Base-by-base conservation (phyloP, 441 rosid genomes). In the Euphorbia schlechtendalii region DNA sequence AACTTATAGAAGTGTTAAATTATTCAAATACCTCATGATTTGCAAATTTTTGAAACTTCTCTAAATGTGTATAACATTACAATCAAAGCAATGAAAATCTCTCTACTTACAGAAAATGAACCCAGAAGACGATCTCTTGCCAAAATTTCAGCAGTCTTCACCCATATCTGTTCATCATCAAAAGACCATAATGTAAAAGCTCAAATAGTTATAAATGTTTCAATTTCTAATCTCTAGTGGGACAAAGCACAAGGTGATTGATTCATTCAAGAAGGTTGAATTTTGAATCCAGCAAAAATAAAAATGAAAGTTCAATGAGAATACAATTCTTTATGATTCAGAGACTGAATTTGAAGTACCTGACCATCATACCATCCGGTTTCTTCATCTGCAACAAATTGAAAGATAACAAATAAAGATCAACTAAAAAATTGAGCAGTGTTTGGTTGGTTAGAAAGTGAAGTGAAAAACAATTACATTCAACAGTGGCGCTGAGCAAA, bases 311-410 rank as follows among this genome's bases (percentile, higher is more conserved):
- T 36, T 36, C 40, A 36, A 36, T 36, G 89, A 55, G 96, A 81
- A 63, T 85, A 86, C 6, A 32, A 32, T 32, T 32, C 6, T 32
- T 32, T 3, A 6, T 32, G 6, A 32, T 32, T 12, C 9, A 12
- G 45, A 40, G 45, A 40, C 2, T 40, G 2, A 8, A 40, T 54
- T 45, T 40, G 34, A 56, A 9, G 11, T 77, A 90, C 98, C 97
- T 86, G 96, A 63, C 98, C 97, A 77, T 93, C 98, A 46, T 88
- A 93, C 96, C 98, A 90, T 18, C 98, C 98, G 0, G 97, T 93
- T 80, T 93, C 97, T 80, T 93, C 98, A 77, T 93, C 95, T 90
- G 83, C 83, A 78, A 69, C 43, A 62, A 67, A 25, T 12, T 14
- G 61, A 41, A 40, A 40, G 15, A 24, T n/a, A 45, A 15, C 18